Evolutionary conservation across 2,329 filamentous ascomycete species (phyloP).

Genomic region (Botryotinia narcissicola): DNA sequence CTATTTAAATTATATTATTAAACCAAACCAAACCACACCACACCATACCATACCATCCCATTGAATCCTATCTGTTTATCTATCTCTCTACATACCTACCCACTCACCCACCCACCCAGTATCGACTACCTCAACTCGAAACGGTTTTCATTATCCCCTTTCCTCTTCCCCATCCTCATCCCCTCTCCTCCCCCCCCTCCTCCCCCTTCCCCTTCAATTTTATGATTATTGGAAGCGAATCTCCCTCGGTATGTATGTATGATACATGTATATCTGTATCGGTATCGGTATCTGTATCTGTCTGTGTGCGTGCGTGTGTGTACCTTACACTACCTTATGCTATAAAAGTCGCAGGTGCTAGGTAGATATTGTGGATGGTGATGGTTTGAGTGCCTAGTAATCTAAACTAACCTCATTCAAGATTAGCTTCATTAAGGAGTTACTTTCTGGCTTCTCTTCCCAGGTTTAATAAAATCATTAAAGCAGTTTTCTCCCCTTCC

Average conservation of each 20-base stretch:
- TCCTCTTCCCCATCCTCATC: no score
- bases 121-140: neutral
- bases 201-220: neutral
- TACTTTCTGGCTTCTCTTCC: neutral
- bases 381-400: neutral
- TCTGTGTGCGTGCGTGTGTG: neutral
- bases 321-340: neutral
- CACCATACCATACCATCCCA: no score
- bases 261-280: neutral
- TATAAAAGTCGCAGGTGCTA: neutral
- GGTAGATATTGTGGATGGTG: neutral
- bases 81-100: no score
- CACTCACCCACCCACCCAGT: no score
- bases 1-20: neutral
- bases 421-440: slow-evolving; percentile 1
- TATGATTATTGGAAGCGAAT: neutral
- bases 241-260: neutral
- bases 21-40: neutral
- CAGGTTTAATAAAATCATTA: slow-evolving; percentile 8
- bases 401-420: neutral
- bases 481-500: slow-evolving; percentile 8
- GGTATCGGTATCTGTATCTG: neutral
- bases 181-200: no score
- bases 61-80: no score
- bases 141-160: neutral